A percentile compares a stretch with the other conserved stretches of the same genome.
phyloP scores from a whole-genome alignment of 805 yeast species.

The Pichia occidentalis region DNA sequence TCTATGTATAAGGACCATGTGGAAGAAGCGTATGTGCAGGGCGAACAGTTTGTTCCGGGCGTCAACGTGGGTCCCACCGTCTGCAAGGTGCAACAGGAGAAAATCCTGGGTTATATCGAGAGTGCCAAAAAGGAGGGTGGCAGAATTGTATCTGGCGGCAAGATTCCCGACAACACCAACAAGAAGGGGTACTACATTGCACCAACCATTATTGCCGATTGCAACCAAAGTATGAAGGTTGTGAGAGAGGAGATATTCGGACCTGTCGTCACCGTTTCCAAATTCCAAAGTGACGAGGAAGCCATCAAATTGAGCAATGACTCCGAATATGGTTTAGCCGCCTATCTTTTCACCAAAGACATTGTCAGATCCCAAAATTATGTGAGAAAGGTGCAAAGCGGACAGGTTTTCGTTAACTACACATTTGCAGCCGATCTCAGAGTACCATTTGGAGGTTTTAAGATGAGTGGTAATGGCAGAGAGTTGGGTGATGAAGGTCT shows the following conservation, averaged over 20 bases:
- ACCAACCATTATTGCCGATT: slow-evolving; percentile 74
- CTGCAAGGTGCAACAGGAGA: slow-evolving; percentile 69
- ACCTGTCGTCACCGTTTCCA: slow-evolving; percentile 80
- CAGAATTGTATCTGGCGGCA: slow-evolving; percentile 62
- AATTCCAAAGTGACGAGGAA: slow-evolving; percentile 78
- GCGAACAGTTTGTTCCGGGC: slow-evolving; percentile 76
- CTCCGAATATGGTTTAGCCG: slow-evolving; percentile 80
- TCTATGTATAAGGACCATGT: slow-evolving; percentile 50
- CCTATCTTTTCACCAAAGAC: slow-evolving; percentile 80
- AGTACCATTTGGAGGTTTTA: slow-evolving; percentile 92
- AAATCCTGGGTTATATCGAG: slow-evolving; percentile 70
- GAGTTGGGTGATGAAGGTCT: slow-evolving; percentile 89
- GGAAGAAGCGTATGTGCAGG: slow-evolving; percentile 50
- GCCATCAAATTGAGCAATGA: slow-evolving; percentile 74
- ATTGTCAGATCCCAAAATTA: slow-evolving; percentile 71
- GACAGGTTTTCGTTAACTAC: slow-evolving; percentile 89
- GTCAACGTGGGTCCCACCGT: slow-evolving; percentile 92
- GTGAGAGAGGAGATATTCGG: slow-evolving; percentile 83
- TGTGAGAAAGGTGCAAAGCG: slow-evolving; percentile 70
- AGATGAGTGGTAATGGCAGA: slow-evolving; percentile 87
- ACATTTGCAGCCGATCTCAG: slow-evolving; percentile 81
- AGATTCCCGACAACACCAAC: slow-evolving; percentile 27
- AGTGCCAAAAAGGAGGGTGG: slow-evolving; percentile 83
- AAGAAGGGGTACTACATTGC: slow-evolving; percentile 59
- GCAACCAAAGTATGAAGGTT: slow-evolving; percentile 57